A percentile compares a stretch with the other conserved stretches of the same genome.
phyloP scores from a whole-genome alignment of 2,329 filamentous ascomycete species.

The Fusarium globosum region DNA sequence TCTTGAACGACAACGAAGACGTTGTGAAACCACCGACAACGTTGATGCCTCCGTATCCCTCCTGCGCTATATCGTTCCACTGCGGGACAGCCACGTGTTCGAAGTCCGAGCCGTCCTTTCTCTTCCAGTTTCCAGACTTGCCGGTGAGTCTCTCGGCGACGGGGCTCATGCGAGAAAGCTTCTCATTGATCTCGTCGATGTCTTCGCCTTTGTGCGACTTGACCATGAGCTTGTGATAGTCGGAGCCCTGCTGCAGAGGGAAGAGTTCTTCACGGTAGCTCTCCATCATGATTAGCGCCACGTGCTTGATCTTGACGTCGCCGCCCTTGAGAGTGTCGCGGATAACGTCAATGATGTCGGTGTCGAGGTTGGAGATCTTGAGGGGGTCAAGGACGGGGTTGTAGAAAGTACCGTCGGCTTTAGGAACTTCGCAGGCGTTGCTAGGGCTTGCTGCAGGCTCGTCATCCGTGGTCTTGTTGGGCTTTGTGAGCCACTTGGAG shows the following conservation, averaged over 20 bases:
- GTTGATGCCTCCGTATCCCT: slow-evolving; percentile 54
- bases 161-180: slow-evolving; percentile 37
- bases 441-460: slow-evolving; percentile 1
- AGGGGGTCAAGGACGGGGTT: slow-evolving; percentile 54
- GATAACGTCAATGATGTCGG: slow-evolving; percentile 46
- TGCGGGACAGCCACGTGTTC: slow-evolving; percentile 43
- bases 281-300: slow-evolving; percentile 58
- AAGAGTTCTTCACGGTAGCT: slow-evolving; percentile 60
- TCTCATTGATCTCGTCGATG: slow-evolving; percentile 40
- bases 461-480: neutral
- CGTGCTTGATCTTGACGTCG: slow-evolving; percentile 56
- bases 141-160: slow-evolving; percentile 38
- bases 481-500: slow-evolving; percentile 42
- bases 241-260: slow-evolving; percentile 55
- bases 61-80: slow-evolving; percentile 39
- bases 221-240: slow-evolving; percentile 51
- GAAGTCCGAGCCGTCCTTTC: slow-evolving; percentile 41
- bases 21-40: slow-evolving; percentile 55
- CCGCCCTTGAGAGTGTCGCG: slow-evolving; percentile 38
- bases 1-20: slow-evolving; percentile 58
- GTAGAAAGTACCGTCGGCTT: slow-evolving; percentile 48
- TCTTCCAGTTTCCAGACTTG: slow-evolving; percentile 36
- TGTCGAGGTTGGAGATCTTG: slow-evolving; percentile 54
- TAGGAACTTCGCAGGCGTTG: slow-evolving; percentile 1
- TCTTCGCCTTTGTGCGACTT: slow-evolving; percentile 46